Conservation (phyloP, 2,329 filamentous ascomycete species). For the Diaporthe citri region DNA sequence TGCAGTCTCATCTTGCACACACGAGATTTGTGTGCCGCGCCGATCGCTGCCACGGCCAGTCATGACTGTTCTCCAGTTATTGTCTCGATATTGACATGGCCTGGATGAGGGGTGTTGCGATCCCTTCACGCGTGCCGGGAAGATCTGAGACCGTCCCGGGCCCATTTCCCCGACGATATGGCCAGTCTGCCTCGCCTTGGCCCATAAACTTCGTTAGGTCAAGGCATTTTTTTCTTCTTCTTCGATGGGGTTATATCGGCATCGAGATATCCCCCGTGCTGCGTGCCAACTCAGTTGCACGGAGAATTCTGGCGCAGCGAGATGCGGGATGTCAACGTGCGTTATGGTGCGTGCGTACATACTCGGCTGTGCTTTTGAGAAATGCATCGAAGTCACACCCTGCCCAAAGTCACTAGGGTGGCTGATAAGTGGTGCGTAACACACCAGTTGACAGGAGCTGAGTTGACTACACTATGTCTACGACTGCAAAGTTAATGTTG, state of each 20-base stretch:
- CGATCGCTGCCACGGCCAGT: conserved; percentile 2
- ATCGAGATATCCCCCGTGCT: background rate
- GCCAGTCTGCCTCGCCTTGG: conserved; percentile 29
- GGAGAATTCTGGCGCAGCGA: background rate
- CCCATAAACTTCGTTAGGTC: conserved; percentile 5
- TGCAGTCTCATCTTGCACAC: conserved; percentile 23
- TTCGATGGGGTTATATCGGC: background rate
- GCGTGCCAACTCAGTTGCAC: background rate
- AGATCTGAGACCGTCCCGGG: conserved; percentile 12
- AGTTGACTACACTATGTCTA: background rate
- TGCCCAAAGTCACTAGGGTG: background rate
- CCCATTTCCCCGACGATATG: background rate
- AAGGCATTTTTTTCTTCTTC: background rate
- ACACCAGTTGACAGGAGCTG: background rate
- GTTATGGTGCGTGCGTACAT: background rate
- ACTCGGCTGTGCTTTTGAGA: background rate
- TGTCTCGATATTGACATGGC: background rate
- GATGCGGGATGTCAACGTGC: background rate
- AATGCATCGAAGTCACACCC: background rate
- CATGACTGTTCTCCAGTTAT: background rate
- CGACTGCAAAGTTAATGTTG: background rate
- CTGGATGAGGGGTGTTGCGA: background rate
- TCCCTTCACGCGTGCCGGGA: background rate
- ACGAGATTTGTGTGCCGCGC: background rate
- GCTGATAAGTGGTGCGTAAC: background rate